These are phyloP conservation scores for Choiromyces venosus DNA, from an alignment of 495 filamentous ascomycete species.

Conservation along the genomic window DNA sequence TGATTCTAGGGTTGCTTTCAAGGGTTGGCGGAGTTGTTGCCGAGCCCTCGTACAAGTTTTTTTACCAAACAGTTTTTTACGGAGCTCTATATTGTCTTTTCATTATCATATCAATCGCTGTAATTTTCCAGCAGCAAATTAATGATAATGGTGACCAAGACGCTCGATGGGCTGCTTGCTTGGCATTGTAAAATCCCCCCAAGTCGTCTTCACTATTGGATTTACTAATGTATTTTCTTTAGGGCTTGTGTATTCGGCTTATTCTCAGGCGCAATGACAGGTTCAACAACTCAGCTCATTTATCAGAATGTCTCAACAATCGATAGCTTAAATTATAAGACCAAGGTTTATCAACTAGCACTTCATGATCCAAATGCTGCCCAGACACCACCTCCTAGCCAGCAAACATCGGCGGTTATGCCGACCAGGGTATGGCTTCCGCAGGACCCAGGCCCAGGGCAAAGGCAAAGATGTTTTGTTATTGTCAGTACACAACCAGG, in stretches of 20 bases:
- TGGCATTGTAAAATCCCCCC: slow-evolving; percentile 7
- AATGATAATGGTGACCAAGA: slow-evolving; percentile 22
- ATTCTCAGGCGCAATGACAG: slow-evolving; percentile 68
- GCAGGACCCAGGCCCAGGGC: slow-evolving; percentile 16
- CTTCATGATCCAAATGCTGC: slow-evolving; percentile 59
- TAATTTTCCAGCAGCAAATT: slow-evolving; percentile 43
- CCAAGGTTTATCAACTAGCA: slow-evolving; percentile 65
- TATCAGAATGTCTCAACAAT: slow-evolving; percentile 72
- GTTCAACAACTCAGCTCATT: slow-evolving; percentile 63
- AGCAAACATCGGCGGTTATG: slow-evolving; percentile 46
- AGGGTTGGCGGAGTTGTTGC: slow-evolving; percentile 84
- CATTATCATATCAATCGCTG: slow-evolving; percentile 56
- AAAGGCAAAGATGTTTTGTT: slow-evolving; percentile 51
- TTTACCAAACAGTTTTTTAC: slow-evolving; percentile 76
- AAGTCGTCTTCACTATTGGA: neutral
- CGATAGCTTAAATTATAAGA: slow-evolving; percentile 61
- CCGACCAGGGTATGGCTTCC: slow-evolving; percentile 38
- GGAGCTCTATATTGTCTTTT: slow-evolving; percentile 61
- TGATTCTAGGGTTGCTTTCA: slow-evolving; percentile 7
- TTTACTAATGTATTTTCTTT: slow-evolving; percentile 24
- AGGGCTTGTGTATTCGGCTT: slow-evolving; percentile 62
- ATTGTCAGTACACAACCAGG: slow-evolving; percentile 66
- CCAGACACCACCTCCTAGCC: slow-evolving; percentile 41
- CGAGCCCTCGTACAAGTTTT: slow-evolving; percentile 82
- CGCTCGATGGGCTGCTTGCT: slow-evolving; percentile 30